Percentiles rank a stretch among this genome's conserved stretches.
Evolutionary conservation across 2,329 filamentous ascomycete species (phyloP).

Genomic region (Neurospora sp.): DNA sequence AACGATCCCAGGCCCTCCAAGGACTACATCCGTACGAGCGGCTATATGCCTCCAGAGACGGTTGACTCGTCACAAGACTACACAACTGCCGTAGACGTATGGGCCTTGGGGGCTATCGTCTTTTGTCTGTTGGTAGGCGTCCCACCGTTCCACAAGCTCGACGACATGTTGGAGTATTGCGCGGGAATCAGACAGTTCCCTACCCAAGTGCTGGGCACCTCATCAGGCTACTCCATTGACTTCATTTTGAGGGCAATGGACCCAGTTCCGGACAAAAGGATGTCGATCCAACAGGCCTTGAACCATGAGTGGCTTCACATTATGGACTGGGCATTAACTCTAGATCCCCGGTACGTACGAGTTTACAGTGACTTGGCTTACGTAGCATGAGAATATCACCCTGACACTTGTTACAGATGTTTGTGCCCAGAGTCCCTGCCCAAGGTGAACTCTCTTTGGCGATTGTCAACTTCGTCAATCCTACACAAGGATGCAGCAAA

Average conservation of each 20-base stretch:
- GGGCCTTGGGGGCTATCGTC: slow-evolving; percentile 16
- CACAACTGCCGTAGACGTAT: slow-evolving; percentile 18
- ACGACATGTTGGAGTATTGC: slow-evolving; percentile 1
- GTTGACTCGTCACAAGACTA: slow-evolving; percentile 9
- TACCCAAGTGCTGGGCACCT: neutral
- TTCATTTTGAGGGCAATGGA: neutral
- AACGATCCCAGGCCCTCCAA: slow-evolving; percentile 7
- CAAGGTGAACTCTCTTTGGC: neutral
- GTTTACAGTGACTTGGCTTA: neutral
- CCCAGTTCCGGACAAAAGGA: neutral
- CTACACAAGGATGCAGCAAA: neutral
- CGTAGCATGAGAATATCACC: neutral
- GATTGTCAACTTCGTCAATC: neutral
- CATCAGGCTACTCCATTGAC: neutral
- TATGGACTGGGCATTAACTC: too few species aligned
- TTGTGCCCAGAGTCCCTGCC: neutral
- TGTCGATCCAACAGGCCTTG: neutral
- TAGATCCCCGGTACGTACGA: neutral
- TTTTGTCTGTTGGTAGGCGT: slow-evolving; percentile 9
- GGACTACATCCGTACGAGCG: slow-evolving; percentile 7
- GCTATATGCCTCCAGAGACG: slow-evolving; percentile 17
- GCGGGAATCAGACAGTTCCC: slow-evolving; percentile 1
- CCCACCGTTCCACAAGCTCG: neutral
- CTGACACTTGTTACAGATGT: neutral
- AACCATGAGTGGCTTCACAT: neutral